These are phyloP conservation scores for Colletotrichum sp. DNA, from an alignment of 2,329 filamentous ascomycete species.

Conservation along the genomic window DNA sequence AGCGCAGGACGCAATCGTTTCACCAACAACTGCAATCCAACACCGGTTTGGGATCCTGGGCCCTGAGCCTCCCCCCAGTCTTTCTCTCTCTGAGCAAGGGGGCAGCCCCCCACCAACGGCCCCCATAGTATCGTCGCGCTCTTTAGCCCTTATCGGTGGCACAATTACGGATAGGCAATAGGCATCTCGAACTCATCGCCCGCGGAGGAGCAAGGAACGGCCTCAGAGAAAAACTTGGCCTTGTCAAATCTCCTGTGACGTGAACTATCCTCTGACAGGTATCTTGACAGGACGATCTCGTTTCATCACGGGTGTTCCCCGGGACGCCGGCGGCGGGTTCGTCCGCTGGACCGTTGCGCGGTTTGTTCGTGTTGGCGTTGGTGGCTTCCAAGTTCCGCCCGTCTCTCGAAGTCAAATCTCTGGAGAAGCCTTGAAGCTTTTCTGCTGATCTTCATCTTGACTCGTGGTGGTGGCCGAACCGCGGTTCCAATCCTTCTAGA, in stretches of 20 bases:
- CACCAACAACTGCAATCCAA: background rate
- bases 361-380: background rate
- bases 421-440: background rate
- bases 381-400: background rate
- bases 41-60: background rate
- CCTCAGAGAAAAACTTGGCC: background rate
- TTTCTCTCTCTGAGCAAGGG: background rate
- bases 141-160: background rate
- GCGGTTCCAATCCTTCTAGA: background rate
- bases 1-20: background rate
- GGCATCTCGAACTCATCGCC: background rate
- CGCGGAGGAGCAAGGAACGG: background rate
- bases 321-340: background rate
- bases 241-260: background rate
- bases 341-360: background rate
- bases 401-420: background rate
- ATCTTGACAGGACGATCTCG: constrained; percentile 2
- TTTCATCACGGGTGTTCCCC: background rate
- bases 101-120: background rate
- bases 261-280: background rate
- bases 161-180: background rate
- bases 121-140: background rate
- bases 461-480: background rate
- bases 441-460: background rate
- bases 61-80: background rate